These are phyloP conservation scores for maize (Zea mays) DNA, from an alignment of 176 grass and related monocot genomes.

Conservation along the genomic window DNA sequence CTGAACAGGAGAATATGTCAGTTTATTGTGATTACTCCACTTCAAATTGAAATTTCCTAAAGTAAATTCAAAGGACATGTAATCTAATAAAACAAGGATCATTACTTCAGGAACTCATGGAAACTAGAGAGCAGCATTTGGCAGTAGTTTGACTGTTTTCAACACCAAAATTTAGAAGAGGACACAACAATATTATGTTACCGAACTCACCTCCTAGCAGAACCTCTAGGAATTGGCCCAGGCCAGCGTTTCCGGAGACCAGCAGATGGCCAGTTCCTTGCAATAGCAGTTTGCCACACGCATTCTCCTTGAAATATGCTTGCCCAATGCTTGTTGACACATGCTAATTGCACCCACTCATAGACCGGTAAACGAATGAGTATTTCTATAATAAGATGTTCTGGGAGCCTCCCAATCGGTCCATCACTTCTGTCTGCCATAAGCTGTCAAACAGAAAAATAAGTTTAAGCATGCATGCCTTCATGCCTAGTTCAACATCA, in stretches of 20 bases:
- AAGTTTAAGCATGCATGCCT: conserved; percentile 2
- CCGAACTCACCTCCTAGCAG: conserved; percentile 68
- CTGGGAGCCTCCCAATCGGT: conserved; percentile 68
- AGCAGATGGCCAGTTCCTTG: conserved; percentile 63
- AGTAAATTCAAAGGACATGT: conserved; percentile 3
- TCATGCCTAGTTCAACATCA: conserved; percentile 4
- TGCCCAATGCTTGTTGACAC: conserved; percentile 81
- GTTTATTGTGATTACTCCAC: background rate
- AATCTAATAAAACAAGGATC: background rate
- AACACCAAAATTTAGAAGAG: conserved; percentile 20
- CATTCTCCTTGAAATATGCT: conserved; percentile 77
- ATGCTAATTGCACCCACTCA: conserved; percentile 75
- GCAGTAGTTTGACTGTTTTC: background rate
- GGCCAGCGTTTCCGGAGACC: conserved; percentile 79
- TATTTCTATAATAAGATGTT: conserved; percentile 87
- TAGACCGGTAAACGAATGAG: conserved; percentile 59
- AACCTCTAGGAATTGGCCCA: conserved; percentile 94
- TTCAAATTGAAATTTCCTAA: conserved; percentile 6
- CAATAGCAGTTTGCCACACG: conserved; percentile 86
- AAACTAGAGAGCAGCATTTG: background rate
- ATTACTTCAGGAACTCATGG: background rate
- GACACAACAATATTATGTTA: conserved; percentile 12
- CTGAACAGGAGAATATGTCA: background rate
- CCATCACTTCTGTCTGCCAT: conserved; percentile 62
- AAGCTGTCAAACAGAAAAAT: conserved; percentile 42